Percentiles rank a stretch among this genome's conserved stretches.
Conservation (phyloP, 1,284 basidiomycete genomes). For the Kwoniella shivajii region DNA sequence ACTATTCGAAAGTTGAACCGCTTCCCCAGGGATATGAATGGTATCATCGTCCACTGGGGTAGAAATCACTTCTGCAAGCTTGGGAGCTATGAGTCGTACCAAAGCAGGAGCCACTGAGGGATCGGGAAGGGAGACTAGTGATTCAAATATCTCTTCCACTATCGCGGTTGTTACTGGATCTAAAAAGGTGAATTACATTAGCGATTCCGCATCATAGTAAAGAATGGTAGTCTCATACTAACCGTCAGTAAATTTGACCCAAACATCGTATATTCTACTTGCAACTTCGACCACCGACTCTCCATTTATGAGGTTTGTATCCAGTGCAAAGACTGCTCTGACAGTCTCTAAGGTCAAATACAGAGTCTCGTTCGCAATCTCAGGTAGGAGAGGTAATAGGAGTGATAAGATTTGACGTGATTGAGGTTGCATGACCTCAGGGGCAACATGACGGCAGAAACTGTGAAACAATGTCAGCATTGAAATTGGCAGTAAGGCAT, state of each 20-base stretch:
- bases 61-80: slow-evolving; percentile 68
- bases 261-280: slow-evolving; percentile 70
- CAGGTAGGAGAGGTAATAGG: slow-evolving; percentile 77
- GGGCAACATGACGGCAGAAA: slow-evolving; percentile 58
- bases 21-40: slow-evolving; percentile 69
- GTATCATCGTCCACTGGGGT: slow-evolving; percentile 61
- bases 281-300: slow-evolving; percentile 68
- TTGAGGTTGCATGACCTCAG: slow-evolving; percentile 63
- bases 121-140: slow-evolving; percentile 63
- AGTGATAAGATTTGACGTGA: slow-evolving; percentile 76
- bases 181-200: slow-evolving; percentile 45
- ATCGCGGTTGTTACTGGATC: slow-evolving; percentile 88
- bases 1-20: slow-evolving; percentile 76
- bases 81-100: slow-evolving; percentile 71
- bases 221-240: slow-evolving; percentile 8
- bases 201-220: not conserved
- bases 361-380: slow-evolving; percentile 83
- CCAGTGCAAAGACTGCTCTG: slow-evolving; percentile 72
- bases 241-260: slow-evolving; percentile 83
- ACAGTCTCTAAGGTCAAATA: slow-evolving; percentile 87
- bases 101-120: slow-evolving; percentile 54
- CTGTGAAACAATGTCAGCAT: slow-evolving; percentile 27
- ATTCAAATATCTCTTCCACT: slow-evolving; percentile 76
- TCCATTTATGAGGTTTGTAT: slow-evolving; percentile 67
- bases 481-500: not conserved